Evolutionary conservation across 176 grass and related monocot species (phyloP), one percentile per base, ranked within the genome.

Genomic region (Saccharum officinarum): DNA sequence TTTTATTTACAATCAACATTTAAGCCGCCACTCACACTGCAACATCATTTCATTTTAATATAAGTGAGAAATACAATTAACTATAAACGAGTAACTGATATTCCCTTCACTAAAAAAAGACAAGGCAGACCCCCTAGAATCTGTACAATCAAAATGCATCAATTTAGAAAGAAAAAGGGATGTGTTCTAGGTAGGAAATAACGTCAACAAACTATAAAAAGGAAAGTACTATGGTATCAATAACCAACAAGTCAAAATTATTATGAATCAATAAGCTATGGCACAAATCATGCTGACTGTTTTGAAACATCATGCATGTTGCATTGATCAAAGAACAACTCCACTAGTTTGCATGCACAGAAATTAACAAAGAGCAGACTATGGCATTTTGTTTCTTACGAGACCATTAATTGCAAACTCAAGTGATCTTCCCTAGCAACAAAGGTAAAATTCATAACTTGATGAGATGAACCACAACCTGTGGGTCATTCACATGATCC

Each of bases 401-500:
- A 67, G 30, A 17, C 14, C 68, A 75, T 67, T 86, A 50, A 25
- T 33, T 79, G 22, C 37, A 68, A 79, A 67, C 47, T 67, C 63
- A 14, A 50, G 8, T 23, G 31, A 26, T 36, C 13, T 62, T 40
- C 13, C 59, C 30, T n/a, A 69, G 4, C 16, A 78, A 44, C 7
- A 20, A 71, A 69, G 25, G 28, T 12, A 42, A 71, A n/a, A 15
- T 59, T 63, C 17, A 81, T 79, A 41, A 26, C 54, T 41, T 44
- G 0, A 40, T 10, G 41, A 81, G 74, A 72, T 11, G 59, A 87
- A 85, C 39, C 46, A 63, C 40, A 44, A 96, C 93, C 88, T 97
- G 92, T 10, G 94, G 84, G 14, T 96, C 83, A 84, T 86, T 86
- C 12, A 33, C 85, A 81, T 87, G 84, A 28, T 96, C 97, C 63